Evolutionary conservation across 208 protist species (phyloP), one percentile per base, ranked within the genome.

Genomic region (Phytomonas francai): DNA sequence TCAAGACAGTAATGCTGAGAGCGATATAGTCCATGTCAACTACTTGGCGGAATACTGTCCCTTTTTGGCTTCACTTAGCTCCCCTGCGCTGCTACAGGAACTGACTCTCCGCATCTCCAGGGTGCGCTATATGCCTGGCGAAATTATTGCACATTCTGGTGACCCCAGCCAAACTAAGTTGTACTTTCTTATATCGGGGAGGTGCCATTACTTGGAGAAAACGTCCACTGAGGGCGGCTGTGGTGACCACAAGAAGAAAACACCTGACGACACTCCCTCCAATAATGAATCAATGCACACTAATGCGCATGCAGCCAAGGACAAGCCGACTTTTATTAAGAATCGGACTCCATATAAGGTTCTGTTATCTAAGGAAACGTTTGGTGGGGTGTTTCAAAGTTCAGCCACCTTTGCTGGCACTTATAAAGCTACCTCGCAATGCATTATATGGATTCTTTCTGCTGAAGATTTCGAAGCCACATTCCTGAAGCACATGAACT

Each of bases 171-270:
- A 96, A 67, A 59, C 77, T 19, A 56, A 72, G 8, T 72, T 94
- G 70, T 87, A 89, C 78, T 86, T 96, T 67, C 80, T 94, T 51
- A 80, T 92, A 36, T 85, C 86, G 1, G 91, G 91, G 60, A 90
- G 85, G 68, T 91, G 84, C 61, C 79, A 87, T 66, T 67, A 63
- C 28, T 79, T 85, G 63, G 70, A 30, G 30, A 61, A 68, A n/a
- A 57, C 62, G 22, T 61, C 64, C 65, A 59, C 42, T 0, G 79
- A 89, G 28, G 54, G 68, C 28, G 59, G 68, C 39, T 45, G 12
- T 16, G 11, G 39, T 11, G 39, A 45, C 19, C 39, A 45, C 39
- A 45, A 45, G 19, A 14, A 45, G 19, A 45, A 45, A 14, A 7
- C 19, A 16, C 19, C 11, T 45, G 39, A 45, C 2, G 0, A 2